Conservation (phyloP, 352 stramenopile species). For the Phytopythium boreale region DNA sequence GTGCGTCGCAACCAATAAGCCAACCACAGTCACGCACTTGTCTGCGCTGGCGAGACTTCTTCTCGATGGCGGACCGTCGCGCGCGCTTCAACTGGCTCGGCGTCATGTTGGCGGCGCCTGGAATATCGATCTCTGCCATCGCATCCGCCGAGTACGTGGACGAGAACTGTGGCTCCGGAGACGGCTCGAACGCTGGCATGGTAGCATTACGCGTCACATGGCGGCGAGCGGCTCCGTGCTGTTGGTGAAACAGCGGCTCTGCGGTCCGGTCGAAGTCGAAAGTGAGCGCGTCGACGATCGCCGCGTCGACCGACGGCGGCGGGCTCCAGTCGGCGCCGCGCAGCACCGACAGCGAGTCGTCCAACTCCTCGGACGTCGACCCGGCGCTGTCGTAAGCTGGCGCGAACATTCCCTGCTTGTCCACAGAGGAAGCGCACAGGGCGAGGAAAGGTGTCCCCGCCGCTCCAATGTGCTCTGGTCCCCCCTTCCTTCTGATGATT, state of each 20-base stretch:
- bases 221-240: neutral
- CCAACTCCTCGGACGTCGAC: conserved; percentile 8
- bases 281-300: neutral
- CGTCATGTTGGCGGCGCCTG: conserved; percentile 4
- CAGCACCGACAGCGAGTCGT: neutral
- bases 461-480: neutral
- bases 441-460: neutral
- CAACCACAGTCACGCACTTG: conserved; percentile 7
- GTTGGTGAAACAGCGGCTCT: neutral
- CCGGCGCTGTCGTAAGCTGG: conserved; percentile 1
- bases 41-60: conserved; percentile 42
- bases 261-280: neutral
- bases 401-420: conserved; percentile 1
- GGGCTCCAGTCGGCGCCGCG: neutral
- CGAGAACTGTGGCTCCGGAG: neutral
- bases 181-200: neutral
- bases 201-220: neutral
- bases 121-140: neutral
- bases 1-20: too few relatives aligned
- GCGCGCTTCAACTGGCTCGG: conserved; percentile 28
- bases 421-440: too few relatives aligned
- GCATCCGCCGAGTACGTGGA: neutral
- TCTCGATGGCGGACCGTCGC: conserved; percentile 59
- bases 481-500: neutral
- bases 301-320: neutral